Percentiles rank a stretch among this genome's conserved stretches.
phyloP scores from a whole-genome alignment of 257 asterid species.

The Capsicum rhomboideum region DNA sequence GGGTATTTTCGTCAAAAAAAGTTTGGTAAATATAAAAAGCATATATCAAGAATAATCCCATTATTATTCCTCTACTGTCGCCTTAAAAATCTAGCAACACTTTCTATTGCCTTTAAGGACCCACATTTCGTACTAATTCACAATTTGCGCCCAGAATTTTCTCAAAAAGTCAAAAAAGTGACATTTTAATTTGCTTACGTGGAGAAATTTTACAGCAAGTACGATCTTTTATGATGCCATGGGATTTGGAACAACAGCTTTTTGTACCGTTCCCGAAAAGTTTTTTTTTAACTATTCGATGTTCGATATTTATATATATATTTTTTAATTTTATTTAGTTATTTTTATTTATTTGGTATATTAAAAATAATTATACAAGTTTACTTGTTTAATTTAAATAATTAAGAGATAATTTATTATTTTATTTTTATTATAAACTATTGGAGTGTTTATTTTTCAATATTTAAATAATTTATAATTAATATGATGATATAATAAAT shows the following conservation, averaged over 20 bases:
- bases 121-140: background rate
- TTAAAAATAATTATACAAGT: no score
- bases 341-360: no score
- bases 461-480: no score
- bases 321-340: no score
- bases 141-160: background rate
- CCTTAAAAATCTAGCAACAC: background rate
- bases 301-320: no score
- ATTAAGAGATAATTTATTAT: no score
- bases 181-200: background rate
- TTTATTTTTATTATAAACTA: no score
- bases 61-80: background rate
- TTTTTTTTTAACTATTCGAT: no score
- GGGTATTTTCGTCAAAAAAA: background rate
- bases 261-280: background rate
- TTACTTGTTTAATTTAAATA: no score
- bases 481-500: no score
- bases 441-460: no score
- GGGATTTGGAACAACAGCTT: background rate
- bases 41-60: constrained; percentile 11
- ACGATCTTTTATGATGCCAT: background rate
- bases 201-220: background rate
- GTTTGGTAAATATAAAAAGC: background rate
- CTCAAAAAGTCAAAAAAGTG: background rate
- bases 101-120: background rate